Conservation (phyloP, 2,329 filamentous ascomycete genomes). For the Apiospora pterosperma region DNA sequence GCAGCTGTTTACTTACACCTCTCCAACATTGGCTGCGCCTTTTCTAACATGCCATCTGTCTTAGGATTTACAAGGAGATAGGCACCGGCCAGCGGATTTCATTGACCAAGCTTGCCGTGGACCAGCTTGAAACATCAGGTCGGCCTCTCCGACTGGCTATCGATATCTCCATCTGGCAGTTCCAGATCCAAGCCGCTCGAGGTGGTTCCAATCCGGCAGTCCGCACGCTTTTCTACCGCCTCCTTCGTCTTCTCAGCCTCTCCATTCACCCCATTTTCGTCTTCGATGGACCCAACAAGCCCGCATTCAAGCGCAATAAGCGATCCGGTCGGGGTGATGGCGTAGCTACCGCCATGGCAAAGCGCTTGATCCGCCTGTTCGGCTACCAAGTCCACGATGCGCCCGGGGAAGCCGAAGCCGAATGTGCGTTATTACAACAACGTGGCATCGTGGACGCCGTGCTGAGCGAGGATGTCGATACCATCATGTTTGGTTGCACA, state of each 20-base stretch:
- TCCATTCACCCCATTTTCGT: slow-evolving; percentile 88
- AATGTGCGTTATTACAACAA: slow-evolving; percentile 83
- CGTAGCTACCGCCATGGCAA: slow-evolving; percentile 72
- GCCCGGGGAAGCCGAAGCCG: slow-evolving; percentile 92
- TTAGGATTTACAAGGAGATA: slow-evolving; percentile 86
- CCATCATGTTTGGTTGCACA: slow-evolving; percentile 92
- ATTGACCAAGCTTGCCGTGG: slow-evolving; percentile 76
- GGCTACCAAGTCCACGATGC: slow-evolving; percentile 82
- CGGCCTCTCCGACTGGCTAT: slow-evolving; percentile 83
- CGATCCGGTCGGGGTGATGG: slow-evolving; percentile 62
- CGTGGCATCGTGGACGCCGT: slow-evolving; percentile 87
- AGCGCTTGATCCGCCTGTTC: slow-evolving; percentile 79
- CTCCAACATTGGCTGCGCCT: background rate
- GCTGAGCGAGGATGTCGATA: slow-evolving; percentile 93
- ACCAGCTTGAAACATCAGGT: slow-evolving; percentile 67
- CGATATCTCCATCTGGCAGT: slow-evolving; percentile 96
- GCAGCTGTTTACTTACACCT: slow-evolving; percentile 8
- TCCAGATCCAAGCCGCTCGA: slow-evolving; percentile 81
- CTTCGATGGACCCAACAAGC: slow-evolving; percentile 84
- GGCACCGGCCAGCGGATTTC: slow-evolving; percentile 76
- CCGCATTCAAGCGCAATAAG: slow-evolving; percentile 85
- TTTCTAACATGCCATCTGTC: background rate
- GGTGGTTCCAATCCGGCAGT: slow-evolving; percentile 84
- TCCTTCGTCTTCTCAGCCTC: slow-evolving; percentile 70
- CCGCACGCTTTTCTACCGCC: slow-evolving; percentile 87